These are phyloP conservation scores for Begonia masoniana DNA, from an alignment of 306 rosid genomes.

Conservation along the genomic window DNA sequence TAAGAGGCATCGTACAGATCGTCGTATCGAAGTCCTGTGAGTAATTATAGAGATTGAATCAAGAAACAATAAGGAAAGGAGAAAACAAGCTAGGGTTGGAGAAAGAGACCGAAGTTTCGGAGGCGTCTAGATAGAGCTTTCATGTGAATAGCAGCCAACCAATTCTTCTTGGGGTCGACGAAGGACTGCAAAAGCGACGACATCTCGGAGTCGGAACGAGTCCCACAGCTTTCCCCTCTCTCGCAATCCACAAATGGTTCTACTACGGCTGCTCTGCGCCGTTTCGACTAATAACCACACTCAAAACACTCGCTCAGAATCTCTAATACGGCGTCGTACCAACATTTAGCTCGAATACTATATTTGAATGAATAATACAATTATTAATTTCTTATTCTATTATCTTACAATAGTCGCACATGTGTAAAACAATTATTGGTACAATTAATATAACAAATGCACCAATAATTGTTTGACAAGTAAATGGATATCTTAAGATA, in stretches of 20 bases:
- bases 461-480: no score
- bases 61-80: not conserved
- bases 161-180: slow-evolving; percentile 65
- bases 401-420: no score
- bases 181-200: slow-evolving; percentile 47
- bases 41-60: not conserved
- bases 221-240: not conserved
- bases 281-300: not conserved
- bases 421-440: no score
- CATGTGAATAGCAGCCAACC: slow-evolving; percentile 84
- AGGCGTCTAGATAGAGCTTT: slow-evolving; percentile 67
- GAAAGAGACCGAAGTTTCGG: slow-evolving; percentile 51
- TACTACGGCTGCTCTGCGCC: not conserved
- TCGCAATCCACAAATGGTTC: not conserved
- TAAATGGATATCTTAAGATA: no score
- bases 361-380: no score
- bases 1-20: slow-evolving; percentile 79
- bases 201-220: slow-evolving; percentile 23
- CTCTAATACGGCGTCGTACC: not conserved
- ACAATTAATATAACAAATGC: no score
- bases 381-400: no score
- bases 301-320: no score
- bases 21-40: slow-evolving; percentile 79
- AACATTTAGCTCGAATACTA: no score
- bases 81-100: slow-evolving; percentile 19